These are phyloP conservation scores for Penicillium fuscoglaucum DNA, from an alignment of 2,329 filamentous ascomycete species.

Conservation along the genomic window DNA sequence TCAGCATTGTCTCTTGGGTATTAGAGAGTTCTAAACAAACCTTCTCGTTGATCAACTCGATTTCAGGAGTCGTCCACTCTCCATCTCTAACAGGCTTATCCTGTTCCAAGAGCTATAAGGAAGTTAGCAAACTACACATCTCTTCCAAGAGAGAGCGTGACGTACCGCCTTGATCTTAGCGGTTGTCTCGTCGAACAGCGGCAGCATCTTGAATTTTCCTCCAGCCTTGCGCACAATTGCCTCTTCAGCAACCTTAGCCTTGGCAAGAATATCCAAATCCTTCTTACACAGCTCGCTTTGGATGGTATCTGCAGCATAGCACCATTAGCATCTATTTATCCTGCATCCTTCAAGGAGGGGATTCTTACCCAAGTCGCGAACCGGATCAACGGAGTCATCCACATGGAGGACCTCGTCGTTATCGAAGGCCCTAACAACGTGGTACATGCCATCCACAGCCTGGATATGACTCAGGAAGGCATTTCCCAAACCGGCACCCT, in stretches of 20 bases:
- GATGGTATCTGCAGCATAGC: neutral
- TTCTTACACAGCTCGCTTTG: slow-evolving; percentile 11
- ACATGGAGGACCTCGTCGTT: slow-evolving; percentile 7
- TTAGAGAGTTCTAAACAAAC: neutral
- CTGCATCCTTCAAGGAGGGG: too few relatives aligned
- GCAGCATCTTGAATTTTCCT: slow-evolving; percentile 11
- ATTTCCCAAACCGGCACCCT: slow-evolving; percentile 8
- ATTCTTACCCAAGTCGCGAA: neutral
- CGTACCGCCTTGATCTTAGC: slow-evolving; percentile 5
- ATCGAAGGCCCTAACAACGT: slow-evolving; percentile 3
- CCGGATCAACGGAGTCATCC: slow-evolving; percentile 5
- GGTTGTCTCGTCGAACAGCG: slow-evolving; percentile 9
- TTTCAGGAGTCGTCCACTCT: slow-evolving; percentile 7
- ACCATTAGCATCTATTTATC: neutral
- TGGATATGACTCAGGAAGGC: slow-evolving; percentile 9
- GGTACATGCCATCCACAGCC: slow-evolving; percentile 10
- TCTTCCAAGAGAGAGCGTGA: neutral
- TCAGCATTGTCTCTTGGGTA: neutral
- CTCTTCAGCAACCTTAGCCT: slow-evolving; percentile 6
- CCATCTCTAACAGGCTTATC: slow-evolving; percentile 10
- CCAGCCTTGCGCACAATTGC: slow-evolving; percentile 7
- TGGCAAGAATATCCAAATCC: slow-evolving; percentile 8
- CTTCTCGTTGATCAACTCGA: slow-evolving; percentile 11
- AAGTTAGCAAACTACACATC: neutral
- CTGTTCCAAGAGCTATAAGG: slow-evolving; percentile 1